A percentile compares a stretch with the other conserved stretches of the same genome.
Conservation (phyloP, 495 filamentous ascomycete species). For the Aspergillus sclerotiicarbonarius region DNA sequence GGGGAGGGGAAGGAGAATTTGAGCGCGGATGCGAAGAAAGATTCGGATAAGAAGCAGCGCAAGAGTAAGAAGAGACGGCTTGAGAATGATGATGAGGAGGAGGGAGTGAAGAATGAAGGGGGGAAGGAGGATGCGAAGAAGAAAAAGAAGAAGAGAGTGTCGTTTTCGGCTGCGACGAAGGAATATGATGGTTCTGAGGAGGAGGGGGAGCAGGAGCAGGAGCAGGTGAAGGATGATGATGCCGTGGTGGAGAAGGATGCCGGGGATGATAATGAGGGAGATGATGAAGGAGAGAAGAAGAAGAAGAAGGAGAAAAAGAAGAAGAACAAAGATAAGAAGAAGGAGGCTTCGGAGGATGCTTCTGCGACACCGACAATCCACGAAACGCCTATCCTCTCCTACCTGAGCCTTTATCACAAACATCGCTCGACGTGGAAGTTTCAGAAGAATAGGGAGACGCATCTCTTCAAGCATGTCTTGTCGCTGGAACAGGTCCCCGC, state of each 20-base stretch:
- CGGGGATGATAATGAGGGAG: conserved; percentile 30
- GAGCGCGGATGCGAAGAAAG: conserved; percentile 15
- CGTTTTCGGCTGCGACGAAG: conserved; percentile 72
- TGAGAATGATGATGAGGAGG: conserved; percentile 1
- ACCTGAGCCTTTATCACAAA: conserved; percentile 68
- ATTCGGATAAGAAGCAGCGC: conserved; percentile 25
- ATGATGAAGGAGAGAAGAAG: conserved; percentile 38
- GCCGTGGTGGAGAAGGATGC: background rate
- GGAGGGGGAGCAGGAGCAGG: conserved; percentile 13
- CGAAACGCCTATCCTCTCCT: conserved; percentile 64
- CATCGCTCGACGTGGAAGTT: conserved; percentile 79
- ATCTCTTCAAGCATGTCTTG: conserved; percentile 78
- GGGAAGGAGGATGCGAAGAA: conserved; percentile 18
- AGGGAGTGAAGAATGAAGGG: background rate
- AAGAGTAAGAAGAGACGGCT: conserved; percentile 13
- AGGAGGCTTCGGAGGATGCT: conserved; percentile 8
- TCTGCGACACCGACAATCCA: conserved; percentile 18
- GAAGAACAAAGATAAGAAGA: conserved; percentile 34
- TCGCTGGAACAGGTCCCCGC: conserved; percentile 64
- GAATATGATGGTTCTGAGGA: conserved; percentile 49
- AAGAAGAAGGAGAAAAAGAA: conserved; percentile 27
- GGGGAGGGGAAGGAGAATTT: conserved; percentile 15
- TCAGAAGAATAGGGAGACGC: conserved; percentile 83
- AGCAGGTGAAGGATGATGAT: conserved; percentile 15
- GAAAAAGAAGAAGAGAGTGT: conserved; percentile 64